Conservation (phyloP, 2,329 filamentous ascomycete species). For the Plectosphaerella plurivora region DNA sequence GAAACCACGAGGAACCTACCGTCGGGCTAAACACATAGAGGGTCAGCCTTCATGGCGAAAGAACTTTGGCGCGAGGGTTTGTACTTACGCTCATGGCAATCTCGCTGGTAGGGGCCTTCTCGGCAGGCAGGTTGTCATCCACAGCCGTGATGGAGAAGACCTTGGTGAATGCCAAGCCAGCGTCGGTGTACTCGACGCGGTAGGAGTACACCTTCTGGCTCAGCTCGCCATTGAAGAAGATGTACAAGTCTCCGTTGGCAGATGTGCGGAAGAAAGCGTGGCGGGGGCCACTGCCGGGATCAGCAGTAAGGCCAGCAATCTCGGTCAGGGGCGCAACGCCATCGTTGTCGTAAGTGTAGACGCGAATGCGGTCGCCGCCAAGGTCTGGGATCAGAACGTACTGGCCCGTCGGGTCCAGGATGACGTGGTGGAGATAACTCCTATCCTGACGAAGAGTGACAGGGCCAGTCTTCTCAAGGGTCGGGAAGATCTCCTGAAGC, state of each 20-base stretch:
- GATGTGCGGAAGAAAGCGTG: constrained; percentile 14
- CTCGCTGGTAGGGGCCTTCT: constrained; percentile 13
- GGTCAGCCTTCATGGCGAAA: background rate
- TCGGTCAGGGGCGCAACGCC: constrained; percentile 12
- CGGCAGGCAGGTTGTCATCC: constrained; percentile 8
- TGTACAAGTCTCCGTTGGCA: constrained; percentile 11
- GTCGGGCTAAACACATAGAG: background rate
- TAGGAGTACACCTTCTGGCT: constrained; percentile 15
- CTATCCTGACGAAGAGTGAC: constrained; percentile 9
- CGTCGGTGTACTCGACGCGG: constrained; percentile 11
- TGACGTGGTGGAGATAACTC: constrained; percentile 11
- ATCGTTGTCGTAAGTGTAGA: constrained; percentile 9
- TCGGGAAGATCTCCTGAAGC: constrained; percentile 13
- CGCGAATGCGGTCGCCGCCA: constrained; percentile 10
- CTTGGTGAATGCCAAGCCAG: constrained; percentile 14
- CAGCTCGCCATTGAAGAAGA: constrained; percentile 16
- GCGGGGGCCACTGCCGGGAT: constrained; percentile 12
- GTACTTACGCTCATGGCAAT: constrained; percentile 13
- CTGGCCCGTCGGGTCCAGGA: constrained; percentile 9
- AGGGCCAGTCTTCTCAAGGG: constrained; percentile 9
- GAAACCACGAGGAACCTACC: constrained; percentile 5
- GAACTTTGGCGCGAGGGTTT: background rate
- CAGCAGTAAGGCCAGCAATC: constrained; percentile 9
- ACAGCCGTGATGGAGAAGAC: constrained; percentile 12
- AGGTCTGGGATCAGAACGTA: constrained; percentile 10